Evolutionary conservation across 257 asterid species (phyloP), one percentile per base, ranked within the genome.

Genomic region (Solanum dulcamara): DNA sequence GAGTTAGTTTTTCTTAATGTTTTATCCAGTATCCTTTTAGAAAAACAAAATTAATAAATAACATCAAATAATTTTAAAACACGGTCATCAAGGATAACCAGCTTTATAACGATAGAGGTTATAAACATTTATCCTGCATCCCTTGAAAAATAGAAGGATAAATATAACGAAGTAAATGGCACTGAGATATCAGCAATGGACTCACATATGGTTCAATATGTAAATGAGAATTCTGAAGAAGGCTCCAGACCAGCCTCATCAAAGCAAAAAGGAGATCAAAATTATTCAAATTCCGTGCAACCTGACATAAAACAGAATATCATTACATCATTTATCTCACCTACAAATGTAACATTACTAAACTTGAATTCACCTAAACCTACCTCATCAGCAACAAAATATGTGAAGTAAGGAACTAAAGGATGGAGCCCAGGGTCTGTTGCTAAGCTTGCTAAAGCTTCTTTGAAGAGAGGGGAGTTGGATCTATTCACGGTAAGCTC

Each of bases 371-470:
- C 44, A 59, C 84, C 32, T 35, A 67, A 18, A 60, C 75, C 84
- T 86, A 94, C 99, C 98, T 97, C 99, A 66, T 95, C 99, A 72
- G 95, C 97, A 85, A 95, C 92, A 88, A 95, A 97, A 91, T 90
- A 92, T 79, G 99, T 93, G 83, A 97, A 95, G 88, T 97, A 97
- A 62, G 99, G 99, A 87, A 97, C 98, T 87, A 97, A 87, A 57
- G 98, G 98, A 89, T 97, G 99, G 71, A 97, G 94, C 83, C 99
- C 99, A 3, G 99, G 94, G 90, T 95, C 98, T 85, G 99, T 94
- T 88, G 98, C 95, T 93, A 97, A 91, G 94, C 98, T 97, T 89
- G 83, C 89, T 74, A 97, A 86, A 80, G 98, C 98, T 90, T 91
- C 91, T 85, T 93, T 97, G 86, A 95, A 94, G 81, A 95, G 94